Evolutionary conservation across 2,329 filamentous ascomycete species (phyloP).

Genomic region (Allantophomopsis cytisporea): DNA sequence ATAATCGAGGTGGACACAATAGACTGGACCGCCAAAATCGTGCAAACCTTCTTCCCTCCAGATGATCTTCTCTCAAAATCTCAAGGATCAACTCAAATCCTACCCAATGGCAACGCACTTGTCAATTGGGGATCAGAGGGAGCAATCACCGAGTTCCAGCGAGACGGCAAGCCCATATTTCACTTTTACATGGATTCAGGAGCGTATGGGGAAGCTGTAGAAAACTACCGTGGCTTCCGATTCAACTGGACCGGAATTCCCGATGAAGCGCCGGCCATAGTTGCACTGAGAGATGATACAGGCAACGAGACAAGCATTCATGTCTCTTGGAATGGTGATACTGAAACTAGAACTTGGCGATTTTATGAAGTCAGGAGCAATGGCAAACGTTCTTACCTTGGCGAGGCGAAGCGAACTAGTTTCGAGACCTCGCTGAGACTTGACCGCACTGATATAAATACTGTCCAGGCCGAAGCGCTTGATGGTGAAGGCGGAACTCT

Average conservation of each 20-base stretch:
- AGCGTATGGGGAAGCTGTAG: slow-evolving; percentile 11
- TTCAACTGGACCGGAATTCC: slow-evolving; percentile 25
- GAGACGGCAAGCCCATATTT: slow-evolving; percentile 20
- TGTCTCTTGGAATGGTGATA: slow-evolving; percentile 40
- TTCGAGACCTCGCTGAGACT: slow-evolving; percentile 24
- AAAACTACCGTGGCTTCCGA: slow-evolving; percentile 25
- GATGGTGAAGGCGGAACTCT: slow-evolving; percentile 3
- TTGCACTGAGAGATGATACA: slow-evolving; percentile 18
- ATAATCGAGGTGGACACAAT: slow-evolving; percentile 10
- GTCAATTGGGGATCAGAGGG: slow-evolving; percentile 12
- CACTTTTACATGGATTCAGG: slow-evolving; percentile 24
- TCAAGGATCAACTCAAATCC: slow-evolving; percentile 12
- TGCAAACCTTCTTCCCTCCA: slow-evolving; percentile 8
- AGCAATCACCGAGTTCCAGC: slow-evolving; percentile 11
- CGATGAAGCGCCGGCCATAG: slow-evolving; percentile 20
- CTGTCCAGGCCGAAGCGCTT: slow-evolving; percentile 6
- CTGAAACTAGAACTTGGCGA: slow-evolving; percentile 30
- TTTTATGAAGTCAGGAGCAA: slow-evolving; percentile 25
- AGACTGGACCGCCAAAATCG: slow-evolving; percentile 7
- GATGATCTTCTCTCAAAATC: slow-evolving; percentile 9
- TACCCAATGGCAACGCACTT: slow-evolving; percentile 11
- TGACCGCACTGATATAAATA: background rate
- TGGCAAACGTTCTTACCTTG: slow-evolving; percentile 23
- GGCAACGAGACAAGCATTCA: slow-evolving; percentile 23
- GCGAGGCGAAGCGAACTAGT: slow-evolving; percentile 22